phyloP scores from a whole-genome alignment of 83 land plant genomes.

The Picea abies region DNA sequence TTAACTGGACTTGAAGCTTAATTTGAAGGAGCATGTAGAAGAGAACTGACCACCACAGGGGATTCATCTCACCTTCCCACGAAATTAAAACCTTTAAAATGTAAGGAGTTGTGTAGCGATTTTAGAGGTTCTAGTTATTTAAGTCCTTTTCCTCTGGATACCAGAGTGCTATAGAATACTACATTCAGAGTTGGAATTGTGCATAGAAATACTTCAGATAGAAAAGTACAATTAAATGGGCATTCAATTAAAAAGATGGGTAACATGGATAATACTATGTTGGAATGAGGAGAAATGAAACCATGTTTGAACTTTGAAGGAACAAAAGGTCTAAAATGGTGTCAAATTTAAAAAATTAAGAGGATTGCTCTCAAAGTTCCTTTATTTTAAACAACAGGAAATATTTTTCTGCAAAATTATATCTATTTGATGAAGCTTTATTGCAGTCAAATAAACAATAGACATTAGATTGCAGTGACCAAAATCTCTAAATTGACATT shows the following conservation, averaged over 20 bases:
- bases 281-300: neutral
- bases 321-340: neutral
- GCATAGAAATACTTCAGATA: neutral
- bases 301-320: neutral
- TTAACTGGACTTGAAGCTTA: neutral
- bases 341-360: neutral
- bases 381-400: neutral
- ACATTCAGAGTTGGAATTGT: neutral
- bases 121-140: neutral
- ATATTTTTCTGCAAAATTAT: too few species aligned
- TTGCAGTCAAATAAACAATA: neutral
- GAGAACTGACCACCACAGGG: too few species aligned
- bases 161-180: neutral
- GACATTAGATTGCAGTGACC: neutral
- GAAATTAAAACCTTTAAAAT: neutral
- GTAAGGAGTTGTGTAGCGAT: neutral
- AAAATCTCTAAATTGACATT: neutral
- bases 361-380: neutral
- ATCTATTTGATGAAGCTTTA: too few species aligned
- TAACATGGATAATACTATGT: neutral
- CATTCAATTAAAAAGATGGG: too few species aligned
- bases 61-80: neutral
- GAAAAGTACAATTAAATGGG: neutral
- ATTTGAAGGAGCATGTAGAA: neutral
- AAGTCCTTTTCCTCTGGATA: neutral